Evolutionary conservation across 2,329 filamentous ascomycete species (phyloP).

Genomic region (Penicillium thymicola): DNA sequence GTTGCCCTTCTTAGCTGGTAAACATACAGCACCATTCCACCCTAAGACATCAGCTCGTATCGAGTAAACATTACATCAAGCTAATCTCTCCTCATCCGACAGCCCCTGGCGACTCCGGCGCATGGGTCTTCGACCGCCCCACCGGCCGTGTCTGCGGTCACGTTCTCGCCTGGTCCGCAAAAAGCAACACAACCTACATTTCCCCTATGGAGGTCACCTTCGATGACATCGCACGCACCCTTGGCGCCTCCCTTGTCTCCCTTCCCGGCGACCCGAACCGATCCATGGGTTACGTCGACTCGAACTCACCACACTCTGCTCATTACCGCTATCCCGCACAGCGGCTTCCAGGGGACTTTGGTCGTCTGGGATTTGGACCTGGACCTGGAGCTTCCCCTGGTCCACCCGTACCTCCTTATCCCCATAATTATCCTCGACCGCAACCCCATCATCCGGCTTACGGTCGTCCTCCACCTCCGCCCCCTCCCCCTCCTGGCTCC

Average conservation of each 20-base stretch:
- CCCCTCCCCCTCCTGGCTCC: conserved; percentile 17
- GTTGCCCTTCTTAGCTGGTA: conserved; percentile 17
- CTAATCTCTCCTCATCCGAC: conserved; percentile 15
- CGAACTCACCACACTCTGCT: conserved; percentile 3
- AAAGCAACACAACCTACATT: conserved; percentile 81
- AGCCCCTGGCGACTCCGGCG: conserved; percentile 79
- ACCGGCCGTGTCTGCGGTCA: conserved; percentile 83
- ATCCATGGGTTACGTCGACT: conserved; percentile 21
- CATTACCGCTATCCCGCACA: conserved; percentile 20
- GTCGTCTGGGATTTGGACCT: conserved; percentile 15
- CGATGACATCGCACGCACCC: conserved; percentile 75
- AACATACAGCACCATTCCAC: conserved; percentile 13
- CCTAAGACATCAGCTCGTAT: conserved; percentile 9
- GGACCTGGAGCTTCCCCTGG: conserved; percentile 2
- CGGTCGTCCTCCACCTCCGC: conserved; percentile 3
- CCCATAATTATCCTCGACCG: conserved; percentile 10
- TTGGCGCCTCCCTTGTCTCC: conserved; percentile 67
- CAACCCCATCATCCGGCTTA: background rate
- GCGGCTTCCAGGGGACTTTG: conserved; percentile 20
- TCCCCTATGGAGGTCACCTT: conserved; percentile 91
- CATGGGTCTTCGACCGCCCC: conserved; percentile 82
- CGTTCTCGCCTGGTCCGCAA: conserved; percentile 80
- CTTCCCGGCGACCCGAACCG: conserved; percentile 56
- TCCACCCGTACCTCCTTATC: conserved; percentile 12
- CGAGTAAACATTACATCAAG: conserved; percentile 16